Evolutionary conservation across 176 grass and related monocot genomes (phyloP), one percentile per base, ranked within the genome.

Genomic region (Eragrostis curvula): DNA sequence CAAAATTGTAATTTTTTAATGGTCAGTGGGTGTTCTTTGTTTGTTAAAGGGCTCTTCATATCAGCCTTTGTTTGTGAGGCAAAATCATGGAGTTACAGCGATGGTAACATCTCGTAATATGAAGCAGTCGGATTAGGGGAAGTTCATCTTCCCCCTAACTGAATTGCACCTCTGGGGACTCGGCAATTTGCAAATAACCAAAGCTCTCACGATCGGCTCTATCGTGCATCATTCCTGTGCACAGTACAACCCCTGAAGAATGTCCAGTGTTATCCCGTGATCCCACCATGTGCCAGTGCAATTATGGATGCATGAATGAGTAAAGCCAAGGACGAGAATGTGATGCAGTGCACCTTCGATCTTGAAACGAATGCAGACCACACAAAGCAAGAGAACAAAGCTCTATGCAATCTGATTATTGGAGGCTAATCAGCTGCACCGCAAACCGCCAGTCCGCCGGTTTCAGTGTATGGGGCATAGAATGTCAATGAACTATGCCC

Each of bases 231-330:
- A 18, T n/a, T 73, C 21, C 49, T 55, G 53, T 17, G 55, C 29
- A 29, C 71, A 55, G 71, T 74, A 56, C 71, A 74, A 56, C 21
- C 50, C 27, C 18, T 15, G 29, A 56, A 40, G 71, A 74, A 75
- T 64, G 75, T n/a, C 24, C 24, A 16, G 5, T 21, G 16, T n/a
- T 78, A 77, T 15, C 16, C 42, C 42, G 58, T 48, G 43, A 64
- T 78, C 75, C 58, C 30, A 78, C 75, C 75, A 46, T 9, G 47
- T 71, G 67, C 79, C 66, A 13, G 0, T 9, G 52, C 27, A 74
- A 74, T 56, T 53, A 73, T 73, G 45, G 44, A 63, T 2, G 48
- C 14, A 17, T 25, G 20, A 20, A 63, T 14, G 20, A 28, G 20
- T 16, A 62, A 39, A 82, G 2, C 13, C 18, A 16, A 53, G 60